phyloP scores from a whole-genome alignment of 139 green algal species.

The Spirogloea muscicola region DNA sequence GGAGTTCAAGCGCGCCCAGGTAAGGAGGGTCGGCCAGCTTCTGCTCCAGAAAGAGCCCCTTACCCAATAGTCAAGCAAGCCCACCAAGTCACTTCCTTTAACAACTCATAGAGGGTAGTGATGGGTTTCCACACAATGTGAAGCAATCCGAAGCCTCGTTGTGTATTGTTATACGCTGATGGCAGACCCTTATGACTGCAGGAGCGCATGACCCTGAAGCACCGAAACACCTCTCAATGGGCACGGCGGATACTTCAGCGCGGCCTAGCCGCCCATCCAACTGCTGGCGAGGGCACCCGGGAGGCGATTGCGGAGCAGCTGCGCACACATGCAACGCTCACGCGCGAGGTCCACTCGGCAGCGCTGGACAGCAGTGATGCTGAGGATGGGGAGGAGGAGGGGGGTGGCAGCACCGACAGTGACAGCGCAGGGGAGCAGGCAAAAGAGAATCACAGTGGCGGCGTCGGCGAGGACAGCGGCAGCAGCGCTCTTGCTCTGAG shows the following conservation, averaged over 20 bases:
- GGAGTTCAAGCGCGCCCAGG: conserved; percentile 38
- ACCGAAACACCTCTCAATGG: conserved; percentile 87
- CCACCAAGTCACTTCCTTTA: background rate
- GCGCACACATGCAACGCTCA: conserved; percentile 73
- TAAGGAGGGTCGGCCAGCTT: conserved; percentile 48
- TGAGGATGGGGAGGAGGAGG: conserved; percentile 28
- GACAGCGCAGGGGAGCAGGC: conserved; percentile 8
- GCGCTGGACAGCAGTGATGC: background rate
- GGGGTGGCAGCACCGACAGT: background rate
- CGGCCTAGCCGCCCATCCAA: conserved; percentile 27
- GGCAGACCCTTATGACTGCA: conserved; percentile 9
- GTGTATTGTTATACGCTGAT: background rate
- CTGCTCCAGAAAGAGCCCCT: conserved; percentile 49
- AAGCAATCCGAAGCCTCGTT: background rate
- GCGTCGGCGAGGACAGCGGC: background rate
- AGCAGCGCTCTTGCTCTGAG: background rate
- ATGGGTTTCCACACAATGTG: background rate
- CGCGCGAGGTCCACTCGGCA: conserved; percentile 54
- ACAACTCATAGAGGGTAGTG: background rate
- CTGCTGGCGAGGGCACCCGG: background rate
- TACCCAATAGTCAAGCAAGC: background rate
- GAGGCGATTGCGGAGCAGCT: conserved; percentile 83
- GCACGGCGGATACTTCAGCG: conserved; percentile 75
- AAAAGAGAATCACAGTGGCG: background rate
- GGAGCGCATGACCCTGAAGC: conserved; percentile 90